phyloP scores from a whole-genome alignment of 1,139 yeast species.

The Kurtzmaniella quercitrusa region DNA sequence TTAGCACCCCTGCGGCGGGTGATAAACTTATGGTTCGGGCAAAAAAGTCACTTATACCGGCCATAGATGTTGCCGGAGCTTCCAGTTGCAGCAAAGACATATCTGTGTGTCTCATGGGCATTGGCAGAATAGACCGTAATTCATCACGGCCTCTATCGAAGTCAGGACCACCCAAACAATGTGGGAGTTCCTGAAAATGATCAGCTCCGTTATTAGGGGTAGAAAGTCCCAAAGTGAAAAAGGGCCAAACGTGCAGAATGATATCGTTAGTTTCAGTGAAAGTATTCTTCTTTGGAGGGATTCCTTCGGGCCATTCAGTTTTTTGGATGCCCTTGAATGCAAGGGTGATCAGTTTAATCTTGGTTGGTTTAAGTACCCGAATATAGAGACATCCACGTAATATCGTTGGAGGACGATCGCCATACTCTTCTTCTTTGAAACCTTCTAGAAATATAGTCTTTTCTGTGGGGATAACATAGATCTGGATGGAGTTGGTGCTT shows the following conservation, averaged over 20 bases:
- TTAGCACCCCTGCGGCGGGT: conserved; percentile 19
- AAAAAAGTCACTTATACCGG: conserved; percentile 19
- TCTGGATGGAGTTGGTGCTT: conserved; percentile 43
- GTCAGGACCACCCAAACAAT: conserved; percentile 5
- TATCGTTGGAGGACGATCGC: conserved; percentile 73
- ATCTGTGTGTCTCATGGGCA: conserved; percentile 4
- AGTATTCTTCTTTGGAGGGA: conserved; percentile 79
- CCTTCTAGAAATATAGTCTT: conserved; percentile 80
- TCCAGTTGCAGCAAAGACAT: conserved; percentile 2
- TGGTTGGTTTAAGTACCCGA: conserved; percentile 69
- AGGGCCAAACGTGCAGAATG: conserved; percentile 88
- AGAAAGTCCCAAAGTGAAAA: conserved; percentile 49
- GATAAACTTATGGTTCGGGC: conserved; percentile 20
- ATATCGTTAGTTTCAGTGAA: conserved; percentile 62
- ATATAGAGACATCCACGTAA: conserved; percentile 78
- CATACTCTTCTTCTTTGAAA: conserved; percentile 61
- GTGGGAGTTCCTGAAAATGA: conserved; percentile 34
- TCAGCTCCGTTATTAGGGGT: conserved; percentile 55
- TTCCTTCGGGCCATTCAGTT: conserved; percentile 99
- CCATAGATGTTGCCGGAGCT: conserved; percentile 2
- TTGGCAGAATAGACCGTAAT: conserved; percentile 19
- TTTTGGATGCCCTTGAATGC: conserved; percentile 67
- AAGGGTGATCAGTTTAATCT: conserved; percentile 64
- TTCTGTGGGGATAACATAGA: conserved; percentile 69
- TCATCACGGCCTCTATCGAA: conserved; percentile 1